Base-by-base conservation (phyloP, 1,284 basidiomycete species). In the Agroathelia rolfsii region DNA sequence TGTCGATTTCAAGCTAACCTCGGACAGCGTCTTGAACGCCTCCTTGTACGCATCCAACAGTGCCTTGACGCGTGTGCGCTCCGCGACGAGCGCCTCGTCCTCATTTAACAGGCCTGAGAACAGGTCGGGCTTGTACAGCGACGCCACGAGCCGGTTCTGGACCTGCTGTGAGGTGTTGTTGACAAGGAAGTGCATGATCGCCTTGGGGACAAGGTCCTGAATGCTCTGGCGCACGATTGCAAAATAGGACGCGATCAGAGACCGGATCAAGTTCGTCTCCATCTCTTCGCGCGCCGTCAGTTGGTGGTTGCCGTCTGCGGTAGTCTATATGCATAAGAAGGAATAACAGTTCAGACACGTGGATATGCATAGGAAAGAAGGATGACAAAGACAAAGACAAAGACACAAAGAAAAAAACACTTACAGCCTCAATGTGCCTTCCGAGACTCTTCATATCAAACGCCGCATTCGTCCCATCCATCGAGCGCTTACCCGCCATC, bases 381-480 rank as follows among this genome's bases (percentile, higher is more conserved):
- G 26, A 42, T n/a, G n/a, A n/a, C n/a, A n/a, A n/a, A 32, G 51
- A 48, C 30, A 58, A 36, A 24, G 44, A 28, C 2, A 46, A 38
- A 32, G 60, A 56, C 22, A 48, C 44, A 3, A 21, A 30, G 14
- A 33, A 12, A 15, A 18, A 27, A 51, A 55, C 6, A 75, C 84
- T 67, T 47, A 90, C 84, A 44, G 85, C 82, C 58, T 93, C 89
- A 40, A 94, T 85, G 49, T 99, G 94, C 61, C 85, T 93, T 39
- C 93, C 90, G 30, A 98, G 66, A 51, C 89, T 94, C 71, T 93
- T 96, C 95, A 99, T 98, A 56, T 98, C 93, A 56, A 79, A 97
- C 23, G 88, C 92, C 30, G 92, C 85, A 46, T 72, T 84, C 51
- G 68, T 82, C 34, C 77, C 81, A 48, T 90, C 87, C 31, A 83